Evolutionary conservation across 257 asterid species (phyloP).

Genomic region (Jasminum sambac): DNA sequence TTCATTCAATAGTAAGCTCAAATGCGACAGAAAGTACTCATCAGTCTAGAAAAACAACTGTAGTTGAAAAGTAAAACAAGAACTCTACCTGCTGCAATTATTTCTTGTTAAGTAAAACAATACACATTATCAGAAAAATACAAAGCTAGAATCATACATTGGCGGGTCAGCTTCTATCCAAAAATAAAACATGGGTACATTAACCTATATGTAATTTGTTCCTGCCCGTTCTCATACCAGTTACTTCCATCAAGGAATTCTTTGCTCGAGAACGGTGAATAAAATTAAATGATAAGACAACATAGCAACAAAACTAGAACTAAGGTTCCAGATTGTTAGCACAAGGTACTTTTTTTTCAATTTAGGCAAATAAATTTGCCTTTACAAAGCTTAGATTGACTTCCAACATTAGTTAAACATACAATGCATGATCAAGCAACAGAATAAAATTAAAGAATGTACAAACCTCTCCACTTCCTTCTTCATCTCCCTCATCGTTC

Average conservation of each 20-base stretch:
- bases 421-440: neutral
- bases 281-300: neutral
- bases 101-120: too few relatives aligned
- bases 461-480: conserved; percentile 33
- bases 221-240: neutral
- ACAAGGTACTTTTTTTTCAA: neutral
- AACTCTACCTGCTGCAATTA: neutral
- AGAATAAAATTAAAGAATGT: neutral
- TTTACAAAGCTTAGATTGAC: neutral
- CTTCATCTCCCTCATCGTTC: conserved; percentile 35
- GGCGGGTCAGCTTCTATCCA: too few relatives aligned
- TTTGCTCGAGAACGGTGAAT: neutral
- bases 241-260: neutral
- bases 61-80: too few relatives aligned
- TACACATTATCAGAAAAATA: too few relatives aligned
- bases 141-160: too few relatives aligned
- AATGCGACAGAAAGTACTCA: too few relatives aligned
- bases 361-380: neutral
- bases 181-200: too few relatives aligned
- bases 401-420: neutral
- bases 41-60: too few relatives aligned
- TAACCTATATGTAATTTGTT: neutral
- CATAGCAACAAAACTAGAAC: too few relatives aligned
- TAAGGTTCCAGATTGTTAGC: neutral
- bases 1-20: too few relatives aligned